Evolutionary conservation across 1,284 basidiomycete species (phyloP), one percentile per base, ranked within the genome.

Genomic region (Apiotrichum gamsii): DNA sequence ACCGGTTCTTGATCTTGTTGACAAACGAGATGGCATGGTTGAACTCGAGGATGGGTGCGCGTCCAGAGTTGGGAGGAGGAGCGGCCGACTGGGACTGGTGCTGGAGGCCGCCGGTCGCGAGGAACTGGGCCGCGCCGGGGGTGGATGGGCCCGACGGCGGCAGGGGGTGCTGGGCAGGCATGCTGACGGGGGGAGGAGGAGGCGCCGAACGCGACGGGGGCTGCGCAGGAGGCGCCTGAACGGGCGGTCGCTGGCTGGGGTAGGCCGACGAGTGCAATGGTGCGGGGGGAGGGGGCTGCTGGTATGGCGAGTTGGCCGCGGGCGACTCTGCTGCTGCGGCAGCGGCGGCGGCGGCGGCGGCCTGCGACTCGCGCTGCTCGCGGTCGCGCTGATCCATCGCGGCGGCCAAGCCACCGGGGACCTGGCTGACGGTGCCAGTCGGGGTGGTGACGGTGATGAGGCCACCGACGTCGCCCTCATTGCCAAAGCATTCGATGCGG

Each of bases 1-100:
- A 98, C 40, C 93, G 83, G 37, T 84, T 84, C 76, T 98, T 98
- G 77, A 99, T 98, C 78, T 93, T 94, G 80, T 97, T 97, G 60
- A 99, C 84, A 69, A 94, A 99, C 62, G 90, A 85, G 60, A 98
- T 97, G 19, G 95, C 95, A 67, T 94, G 90, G 70, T 96, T 91
- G 77, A 98, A 97, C 69, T 97, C 91, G 54, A 79, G 71, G 25
- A 76, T 74, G n/a, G 74, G 74, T 2, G 69, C 40, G 43, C 42
- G 37, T 14, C 33, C 41, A 24, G 54, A 21, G 28, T 59, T 59
- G 18, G 60, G 57, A 18, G 61, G 60, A 34, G 65, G 54, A 32
- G 65, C 55, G n/a, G 61, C 59, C 30, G 58, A 63, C 3, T 60
- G 59, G 18, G 58, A 54, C 43, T 44, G 43, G 5, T 8, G 6